Evolutionary conservation across 2,329 filamentous ascomycete species (phyloP).

Genomic region (Metarhizium guizhouense): DNA sequence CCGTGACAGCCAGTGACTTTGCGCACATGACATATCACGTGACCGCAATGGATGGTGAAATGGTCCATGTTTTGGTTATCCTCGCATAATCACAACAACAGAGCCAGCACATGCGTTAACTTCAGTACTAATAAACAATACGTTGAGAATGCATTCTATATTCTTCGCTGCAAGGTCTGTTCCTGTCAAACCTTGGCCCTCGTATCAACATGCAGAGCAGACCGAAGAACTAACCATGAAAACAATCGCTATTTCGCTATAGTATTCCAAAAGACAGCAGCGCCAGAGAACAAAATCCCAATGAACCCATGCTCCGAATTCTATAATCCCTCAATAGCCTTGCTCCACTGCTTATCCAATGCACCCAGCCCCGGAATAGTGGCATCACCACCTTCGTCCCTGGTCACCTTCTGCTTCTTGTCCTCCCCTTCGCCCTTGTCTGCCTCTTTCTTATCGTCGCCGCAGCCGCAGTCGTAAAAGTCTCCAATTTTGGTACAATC

Average conservation of each 20-base stretch:
- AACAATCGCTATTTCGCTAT: neutral
- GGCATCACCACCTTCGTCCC: neutral
- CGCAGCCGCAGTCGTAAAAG: conserved; percentile 64
- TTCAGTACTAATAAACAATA: no score
- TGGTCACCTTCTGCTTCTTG: conserved; percentile 1
- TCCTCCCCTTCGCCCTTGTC: conserved; percentile 19
- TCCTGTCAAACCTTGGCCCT: neutral
- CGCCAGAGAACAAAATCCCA: neutral
- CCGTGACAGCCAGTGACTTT: conserved; percentile 15
- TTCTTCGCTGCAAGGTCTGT: neutral
- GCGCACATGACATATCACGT: conserved; percentile 14
- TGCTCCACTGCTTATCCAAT: neutral
- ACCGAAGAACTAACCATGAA: neutral
- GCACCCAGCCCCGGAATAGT: neutral
- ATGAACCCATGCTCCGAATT: neutral
- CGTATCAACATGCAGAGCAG: neutral
- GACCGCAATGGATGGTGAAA: neutral
- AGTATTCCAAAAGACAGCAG: neutral
- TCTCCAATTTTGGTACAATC: conserved; percentile 61
- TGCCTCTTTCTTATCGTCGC: conserved; percentile 43
- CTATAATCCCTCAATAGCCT: neutral
- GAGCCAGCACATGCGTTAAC: no score
- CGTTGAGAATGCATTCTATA: no score
- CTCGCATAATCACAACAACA: no score
- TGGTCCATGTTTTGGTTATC: no score